Base-by-base conservation (phyloP, 164 flowering plant species). In the Annona cherimola region DNA sequence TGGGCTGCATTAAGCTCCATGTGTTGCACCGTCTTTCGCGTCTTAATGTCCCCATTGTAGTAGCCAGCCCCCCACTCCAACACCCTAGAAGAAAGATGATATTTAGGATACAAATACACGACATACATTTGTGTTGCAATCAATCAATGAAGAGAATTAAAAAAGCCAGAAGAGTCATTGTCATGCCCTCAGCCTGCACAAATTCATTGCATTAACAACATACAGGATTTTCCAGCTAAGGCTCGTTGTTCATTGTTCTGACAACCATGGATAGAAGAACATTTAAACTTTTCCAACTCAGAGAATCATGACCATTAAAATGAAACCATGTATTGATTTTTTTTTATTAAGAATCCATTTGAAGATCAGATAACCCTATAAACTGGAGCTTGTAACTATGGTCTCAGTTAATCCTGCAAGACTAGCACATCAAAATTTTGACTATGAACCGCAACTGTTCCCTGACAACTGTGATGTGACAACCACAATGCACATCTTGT, bases 21-120 rank as follows among this genome's bases (percentile, higher is more conserved):
- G 0, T 86, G 75, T 69, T 91, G 94, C 69, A 88, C 70, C 41
- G 98, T 95, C 78, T 89, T 95, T 78, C 93, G 85, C 16, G 99
- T 95, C 87, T 93, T 95, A 3, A 95, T 90, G 46, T 89, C 98
- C 57, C 99, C 99, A 82, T 93, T 93, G 77, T 95, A 95, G 83
- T 89, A 91, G 64, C 99, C 99, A 72, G 86, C 90, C 61, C 84
- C 80, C 99, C 99, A 95, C 74, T 85, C 86, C 88, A 95, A 70
- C 45, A 82, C 83, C 85, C 98, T 92, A 73, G 18, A 59, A 68
- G 50, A 66, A 45, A 42, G 45, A 14, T 3, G 42, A 71, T 40
- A 7, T 61, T 20, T 20, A 11, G 35, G 65, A 61, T 61, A 20
- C 63, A 7, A n/a, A 26, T 61, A 61, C 39, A n/a, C 11, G 19